Evolutionary conservation across 768 basidiomycete genomes (phyloP), one percentile per base, ranked within the genome.

Genomic region (Exsudoporus frostii): DNA sequence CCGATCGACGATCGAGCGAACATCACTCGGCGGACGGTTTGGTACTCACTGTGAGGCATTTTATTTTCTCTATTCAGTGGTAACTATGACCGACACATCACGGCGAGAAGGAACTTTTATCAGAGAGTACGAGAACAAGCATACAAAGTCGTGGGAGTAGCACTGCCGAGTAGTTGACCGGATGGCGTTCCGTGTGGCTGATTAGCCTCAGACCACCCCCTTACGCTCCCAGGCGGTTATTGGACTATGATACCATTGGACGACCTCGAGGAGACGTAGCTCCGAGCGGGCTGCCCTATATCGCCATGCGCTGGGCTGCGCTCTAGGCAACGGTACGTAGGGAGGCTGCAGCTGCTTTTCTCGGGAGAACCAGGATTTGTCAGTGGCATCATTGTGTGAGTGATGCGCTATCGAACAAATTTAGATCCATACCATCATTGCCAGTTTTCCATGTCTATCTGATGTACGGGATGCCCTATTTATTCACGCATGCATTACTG

Each of bases 181-280:
- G 37, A 44, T 30, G 42, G 24, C 4, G 17, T 48, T 43, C 19
- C 8, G 29, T 14, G 13, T 20, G 24, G 40, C 10, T 11, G n/a
- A 46, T 24, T 25, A 20, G 22, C 9, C 24, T 15, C 13, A 20
- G 30, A 33, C 41, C 9, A 30, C n/a, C 41, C n/a, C 4, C 11
- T 19, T 30, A 22, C 10, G 15, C 37, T 11, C 41, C 51, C 29
- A 8, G 22, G 45, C 17, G 7, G 27, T n/a, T n/a, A 22, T 7
- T 50, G 54, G 76, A 74, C 1, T 69, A 4, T 20, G 15, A 41
- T 38, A 41, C 14, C 48, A 6, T 25, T 25, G 38, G 37, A 24
- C 24, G 30, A 20, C 6, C 4, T 33, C 5, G 5, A 37, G 32
- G 34, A 24, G 34, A 37, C 27, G 4, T 37, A 3, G n/a, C 25